Conservation (phyloP, 192 early-diverging fungal genomes). For the Tieghemiomyces parasiticus region DNA sequence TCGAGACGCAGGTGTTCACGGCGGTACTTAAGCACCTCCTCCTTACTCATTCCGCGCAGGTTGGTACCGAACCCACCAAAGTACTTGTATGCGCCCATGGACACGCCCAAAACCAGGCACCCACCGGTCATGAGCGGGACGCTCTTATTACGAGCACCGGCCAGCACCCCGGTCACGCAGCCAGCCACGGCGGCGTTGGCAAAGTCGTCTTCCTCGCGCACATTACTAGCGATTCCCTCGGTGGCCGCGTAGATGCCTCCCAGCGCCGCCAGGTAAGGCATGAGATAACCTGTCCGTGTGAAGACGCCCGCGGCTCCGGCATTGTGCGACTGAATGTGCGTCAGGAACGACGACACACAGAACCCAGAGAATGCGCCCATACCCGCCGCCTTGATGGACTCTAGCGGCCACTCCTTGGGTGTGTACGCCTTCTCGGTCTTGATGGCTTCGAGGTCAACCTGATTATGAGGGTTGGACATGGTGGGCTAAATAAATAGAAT, state of each 20-base stretch:
- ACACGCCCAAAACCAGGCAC: constrained; percentile 43
- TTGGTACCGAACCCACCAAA: constrained; percentile 31
- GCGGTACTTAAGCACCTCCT: constrained; percentile 10
- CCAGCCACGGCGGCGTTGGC: constrained; percentile 54
- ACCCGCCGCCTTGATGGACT: not conserved
- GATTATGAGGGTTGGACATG: too few species aligned
- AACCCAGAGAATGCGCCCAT: not conserved
- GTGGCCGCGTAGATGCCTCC: constrained; percentile 62
- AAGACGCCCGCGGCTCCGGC: constrained; percentile 3
- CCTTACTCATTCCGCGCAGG: constrained; percentile 22
- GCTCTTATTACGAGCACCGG: constrained; percentile 40
- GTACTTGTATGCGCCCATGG: constrained; percentile 52
- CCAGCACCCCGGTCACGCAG: constrained; percentile 53
- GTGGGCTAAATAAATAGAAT: too few species aligned
- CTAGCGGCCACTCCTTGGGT: not conserved
- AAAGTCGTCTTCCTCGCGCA: constrained; percentile 53
- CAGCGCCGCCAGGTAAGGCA: constrained; percentile 42
- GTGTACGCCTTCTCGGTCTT: constrained; percentile 1
- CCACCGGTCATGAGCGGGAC: constrained; percentile 43
- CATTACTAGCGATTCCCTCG: constrained; percentile 34
- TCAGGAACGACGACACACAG: not conserved
- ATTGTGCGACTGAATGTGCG: not conserved
- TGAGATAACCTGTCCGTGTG: constrained; percentile 7
- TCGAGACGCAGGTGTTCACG: not conserved
- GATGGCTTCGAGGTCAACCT: not conserved